Evolutionary conservation across 2,329 filamentous ascomycete genomes (phyloP).

Genomic region (Aureobasidium sp.): DNA sequence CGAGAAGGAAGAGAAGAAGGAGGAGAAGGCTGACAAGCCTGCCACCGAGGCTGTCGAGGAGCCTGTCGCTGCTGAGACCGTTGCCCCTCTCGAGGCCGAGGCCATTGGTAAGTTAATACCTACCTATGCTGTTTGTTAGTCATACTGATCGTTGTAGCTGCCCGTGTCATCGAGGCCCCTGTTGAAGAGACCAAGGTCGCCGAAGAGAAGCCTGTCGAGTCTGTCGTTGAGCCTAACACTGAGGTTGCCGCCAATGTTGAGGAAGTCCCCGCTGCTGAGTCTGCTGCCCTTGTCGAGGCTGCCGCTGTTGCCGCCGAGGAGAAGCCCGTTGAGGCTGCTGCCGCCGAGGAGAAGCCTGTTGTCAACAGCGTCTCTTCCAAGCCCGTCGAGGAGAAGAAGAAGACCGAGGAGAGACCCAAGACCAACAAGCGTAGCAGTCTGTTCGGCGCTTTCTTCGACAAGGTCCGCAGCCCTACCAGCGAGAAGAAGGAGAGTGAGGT

Average conservation of each 20-base stretch:
- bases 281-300: slow-evolving; percentile 4
- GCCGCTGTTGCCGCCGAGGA: slow-evolving; percentile 18
- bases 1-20: slow-evolving; percentile 34
- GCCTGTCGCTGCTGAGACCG: slow-evolving; percentile 23
- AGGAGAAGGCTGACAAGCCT: slow-evolving; percentile 31
- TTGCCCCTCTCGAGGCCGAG: slow-evolving; percentile 25
- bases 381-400: slow-evolving; percentile 30
- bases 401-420: slow-evolving; percentile 49
- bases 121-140: slow-evolving; percentile 17
- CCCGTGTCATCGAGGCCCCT: slow-evolving; percentile 26
- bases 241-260: slow-evolving; percentile 19
- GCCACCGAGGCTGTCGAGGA: slow-evolving; percentile 32
- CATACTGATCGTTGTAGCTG: slow-evolving; percentile 21
- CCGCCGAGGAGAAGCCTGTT: slow-evolving; percentile 35
- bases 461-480: slow-evolving; percentile 41
- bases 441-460: slow-evolving; percentile 63
- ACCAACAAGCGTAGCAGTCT: slow-evolving; percentile 75
- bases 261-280: slow-evolving; percentile 10
- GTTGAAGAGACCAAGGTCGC: slow-evolving; percentile 21
- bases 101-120: slow-evolving; percentile 26
- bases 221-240: slow-evolving; percentile 45
- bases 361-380: slow-evolving; percentile 30
- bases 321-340: slow-evolving; percentile 40
- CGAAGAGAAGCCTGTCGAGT: slow-evolving; percentile 27
- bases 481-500: slow-evolving; percentile 67